phyloP scores from a whole-genome alignment of 164 flowering plant genomes.

The Kingdonia uniflora region DNA sequence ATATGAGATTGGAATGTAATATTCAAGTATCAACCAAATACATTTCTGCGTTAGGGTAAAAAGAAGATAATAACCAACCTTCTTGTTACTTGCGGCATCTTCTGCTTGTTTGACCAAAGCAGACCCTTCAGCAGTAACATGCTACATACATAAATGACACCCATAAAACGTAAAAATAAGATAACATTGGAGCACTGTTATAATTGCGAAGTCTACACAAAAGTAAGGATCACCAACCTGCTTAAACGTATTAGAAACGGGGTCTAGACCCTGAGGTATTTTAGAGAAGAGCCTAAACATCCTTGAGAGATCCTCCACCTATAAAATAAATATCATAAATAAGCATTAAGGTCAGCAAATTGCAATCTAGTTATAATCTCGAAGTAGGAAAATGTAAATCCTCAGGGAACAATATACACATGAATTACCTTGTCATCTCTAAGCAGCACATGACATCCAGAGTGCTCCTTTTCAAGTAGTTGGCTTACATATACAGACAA shows the following conservation, averaged over 20 bases:
- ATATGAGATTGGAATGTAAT: too few relatives aligned
- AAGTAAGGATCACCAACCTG: slow-evolving; percentile 36
- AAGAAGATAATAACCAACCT: too few relatives aligned
- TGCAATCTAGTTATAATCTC: neutral
- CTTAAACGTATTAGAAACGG: slow-evolving; percentile 70
- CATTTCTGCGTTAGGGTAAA: too few relatives aligned
- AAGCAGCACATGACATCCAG: slow-evolving; percentile 88
- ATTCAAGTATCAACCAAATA: too few relatives aligned
- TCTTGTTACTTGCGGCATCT: slow-evolving; percentile 91
- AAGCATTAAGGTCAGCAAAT: neutral
- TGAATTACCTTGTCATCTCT: slow-evolving; percentile 77
- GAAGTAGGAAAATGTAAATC: neutral
- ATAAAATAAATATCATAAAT: neutral
- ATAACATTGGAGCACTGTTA: neutral
- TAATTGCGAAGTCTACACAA: neutral
- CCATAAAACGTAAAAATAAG: neutral
- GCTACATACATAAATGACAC: slow-evolving; percentile 36
- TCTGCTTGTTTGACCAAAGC: slow-evolving; percentile 93
- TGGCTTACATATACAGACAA: slow-evolving; percentile 42
- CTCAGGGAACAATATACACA: neutral
- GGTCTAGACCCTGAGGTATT: slow-evolving; percentile 72
- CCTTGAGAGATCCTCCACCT: slow-evolving; percentile 78
- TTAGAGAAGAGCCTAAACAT: slow-evolving; percentile 80
- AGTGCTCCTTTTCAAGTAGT: slow-evolving; percentile 85
- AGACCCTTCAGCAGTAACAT: slow-evolving; percentile 86